phyloP scores from a whole-genome alignment of 345 rosid genomes.

The Boechera stricta region DNA sequence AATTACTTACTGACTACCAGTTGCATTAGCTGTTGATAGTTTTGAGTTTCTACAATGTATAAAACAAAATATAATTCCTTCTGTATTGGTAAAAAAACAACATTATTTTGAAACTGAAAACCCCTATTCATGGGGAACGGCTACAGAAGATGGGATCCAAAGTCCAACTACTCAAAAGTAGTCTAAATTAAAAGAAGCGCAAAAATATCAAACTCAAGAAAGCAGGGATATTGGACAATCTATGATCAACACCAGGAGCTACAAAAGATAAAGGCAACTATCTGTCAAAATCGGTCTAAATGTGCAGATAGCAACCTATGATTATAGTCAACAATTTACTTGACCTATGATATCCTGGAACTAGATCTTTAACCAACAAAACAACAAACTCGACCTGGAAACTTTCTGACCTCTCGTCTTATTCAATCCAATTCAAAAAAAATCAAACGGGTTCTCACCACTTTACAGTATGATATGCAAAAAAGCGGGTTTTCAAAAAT shows the following conservation, averaged over 20 bases:
- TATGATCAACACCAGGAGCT: neutral
- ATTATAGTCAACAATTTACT: neutral
- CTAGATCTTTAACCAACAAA: neutral
- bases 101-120: neutral
- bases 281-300: neutral
- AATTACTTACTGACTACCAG: too few species aligned
- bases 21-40: too few species aligned
- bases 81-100: too few species aligned
- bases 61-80: neutral
- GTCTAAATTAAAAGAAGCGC: neutral
- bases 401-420: neutral
- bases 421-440: neutral
- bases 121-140: neutral
- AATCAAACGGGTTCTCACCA: neutral
- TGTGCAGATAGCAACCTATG: neutral
- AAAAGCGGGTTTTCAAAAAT: neutral
- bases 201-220: neutral
- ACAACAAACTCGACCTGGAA: neutral
- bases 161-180: neutral
- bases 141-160: neutral
- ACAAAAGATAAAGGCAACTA: neutral
- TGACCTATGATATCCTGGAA: neutral
- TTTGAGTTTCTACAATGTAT: neutral
- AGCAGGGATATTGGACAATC: neutral
- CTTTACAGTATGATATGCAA: neutral